Evolutionary conservation across 192 early-diverging fungal species (phyloP), one percentile per base, ranked within the genome.

Genomic region (Borealophlyctis nickersoniae): DNA sequence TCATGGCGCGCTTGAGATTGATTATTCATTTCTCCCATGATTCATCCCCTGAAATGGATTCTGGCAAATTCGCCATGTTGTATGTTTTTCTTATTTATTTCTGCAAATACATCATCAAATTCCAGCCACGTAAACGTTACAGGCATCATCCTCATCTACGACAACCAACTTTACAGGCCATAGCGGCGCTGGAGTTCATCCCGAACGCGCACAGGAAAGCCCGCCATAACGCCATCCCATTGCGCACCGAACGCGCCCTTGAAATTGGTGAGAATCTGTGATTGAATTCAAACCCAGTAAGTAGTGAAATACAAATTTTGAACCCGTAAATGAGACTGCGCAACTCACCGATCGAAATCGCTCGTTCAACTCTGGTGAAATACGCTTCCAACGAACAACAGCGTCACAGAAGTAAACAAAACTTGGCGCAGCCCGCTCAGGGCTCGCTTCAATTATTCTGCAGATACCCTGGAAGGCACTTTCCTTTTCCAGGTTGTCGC

Each of bases 401-500:
- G 75, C 71, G 36, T 77, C 75, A 35, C 71, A 73, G 48, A 77
- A 77, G 30, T 74, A 66, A 36, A 59, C 67, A 54, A 70, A 70
- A 31, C 27, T 13, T 16, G 56, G 9, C 9, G 62, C 31, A 26
- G 76, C 67, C 24, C 70, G 93, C 52, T 93, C 82, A 16, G 97
- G 95, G 73, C 97, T 97, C 39, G 83, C 72, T 60, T 89, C 80
- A 49, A 97, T 92, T 87, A 98, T 90, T 33, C 87, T 84, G 77
- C 94, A 96, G 67, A 99, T 69, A 36, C 97, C 97, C 65, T 81
- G 80, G 84, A 95, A 99, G n/a, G 97, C 93, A 58, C 88, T 91
- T 61, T 89, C 88, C 80, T 99, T 99, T 74, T 99, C 97, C 5
- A 90, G 84, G 65, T 98, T 97, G 75, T 98, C 95, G 63, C 89